Base-by-base conservation (phyloP, 1,284 basidiomycete species). In the Ganoderma lingzhi region DNA sequence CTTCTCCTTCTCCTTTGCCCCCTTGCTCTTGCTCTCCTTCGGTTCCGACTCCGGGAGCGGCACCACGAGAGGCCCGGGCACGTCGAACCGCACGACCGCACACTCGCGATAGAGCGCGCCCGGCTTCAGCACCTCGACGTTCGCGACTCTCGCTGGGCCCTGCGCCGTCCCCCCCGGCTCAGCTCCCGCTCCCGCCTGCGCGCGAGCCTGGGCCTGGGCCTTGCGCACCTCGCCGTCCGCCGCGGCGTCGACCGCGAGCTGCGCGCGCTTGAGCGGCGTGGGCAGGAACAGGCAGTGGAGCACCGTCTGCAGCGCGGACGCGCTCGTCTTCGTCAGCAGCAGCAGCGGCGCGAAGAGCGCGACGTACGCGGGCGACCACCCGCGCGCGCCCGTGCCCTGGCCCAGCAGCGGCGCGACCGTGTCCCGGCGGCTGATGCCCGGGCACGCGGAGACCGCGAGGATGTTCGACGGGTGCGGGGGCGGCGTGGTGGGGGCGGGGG, bases 91-190 rank as follows among this genome's bases (percentile, higher is more conserved):
- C 1, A 91, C 89, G 3, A 90, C 85, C 0, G 88, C 87, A 72
- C 91, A 93, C 74, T 94, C 91, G 15, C 89, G 84, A 73, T 94
- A 93, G 35, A 94, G 78, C n/a, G 90, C 87, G 0, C 93, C 92
- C 0, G 92, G 90, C 78, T 91, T 90, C 55, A 94, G 82, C 3
- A 92, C 85, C 74, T 93, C 72, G 19, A 73, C 70, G 48, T 68
- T 69, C 30, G 66, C 65, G 12, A 65, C 48, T 89, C 70, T 86
- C 84, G 35, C 35, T 3, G 35, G 4, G 8, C 28, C 82, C 80
- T 72, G 79, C 77, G 32, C 73, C 55, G 62, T 42, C 42, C 63
- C 58, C 32, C 62, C 55, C 14, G 64, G 17, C 37, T 69, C 44
- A 9, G 63, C 51, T 23, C 32, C 56, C 37, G 58, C 30, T 5